Percentiles rank a stretch among this genome's conserved stretches.
Evolutionary conservation across 164 flowering plant genomes (phyloP).

Genomic region (Sextonia rubra): DNA sequence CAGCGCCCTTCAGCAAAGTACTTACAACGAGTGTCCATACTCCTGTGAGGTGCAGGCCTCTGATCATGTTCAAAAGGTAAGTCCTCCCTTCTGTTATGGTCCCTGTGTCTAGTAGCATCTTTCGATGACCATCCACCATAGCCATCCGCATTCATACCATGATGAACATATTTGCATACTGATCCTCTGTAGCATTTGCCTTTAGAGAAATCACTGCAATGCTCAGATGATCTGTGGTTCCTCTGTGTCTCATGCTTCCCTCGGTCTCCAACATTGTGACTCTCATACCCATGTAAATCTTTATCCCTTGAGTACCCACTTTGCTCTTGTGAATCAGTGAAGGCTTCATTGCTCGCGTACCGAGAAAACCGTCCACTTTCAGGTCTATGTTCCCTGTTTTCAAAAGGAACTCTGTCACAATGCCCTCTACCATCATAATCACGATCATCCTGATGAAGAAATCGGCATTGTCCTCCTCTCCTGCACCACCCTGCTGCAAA

Average conservation of each 20-base stretch:
- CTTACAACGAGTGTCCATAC: conserved; percentile 43
- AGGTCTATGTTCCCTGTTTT: conserved; percentile 33
- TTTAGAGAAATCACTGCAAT: conserved; percentile 40
- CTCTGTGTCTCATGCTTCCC: conserved; percentile 23
- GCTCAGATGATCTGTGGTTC: conserved; percentile 21
- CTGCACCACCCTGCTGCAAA: conserved; percentile 63
- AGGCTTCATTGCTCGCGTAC: conserved; percentile 18
- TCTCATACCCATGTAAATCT: conserved; percentile 13
- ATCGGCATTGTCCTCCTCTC: conserved; percentile 47
- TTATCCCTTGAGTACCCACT: conserved; percentile 15
- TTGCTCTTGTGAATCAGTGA: conserved; percentile 15
- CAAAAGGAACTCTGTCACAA: conserved; percentile 16
- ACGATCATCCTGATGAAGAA: conserved; percentile 44
- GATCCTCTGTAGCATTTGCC: conserved; percentile 52
- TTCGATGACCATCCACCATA: conserved; percentile 15
- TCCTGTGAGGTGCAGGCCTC: conserved; percentile 26
- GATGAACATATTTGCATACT: conserved; percentile 49
- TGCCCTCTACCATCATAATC: conserved; percentile 30
- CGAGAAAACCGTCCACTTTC: conserved; percentile 27
- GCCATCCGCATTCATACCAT: conserved; percentile 29
- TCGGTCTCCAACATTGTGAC: conserved; percentile 16
- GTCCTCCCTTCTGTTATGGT: conserved; percentile 26
- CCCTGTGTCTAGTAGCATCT: conserved; percentile 30
- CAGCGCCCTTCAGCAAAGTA: conserved; percentile 66
- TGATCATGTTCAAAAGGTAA: conserved; percentile 29